Conservation (phyloP, 306 rosid genomes). For the Lathyrus oleraceus region DNA sequence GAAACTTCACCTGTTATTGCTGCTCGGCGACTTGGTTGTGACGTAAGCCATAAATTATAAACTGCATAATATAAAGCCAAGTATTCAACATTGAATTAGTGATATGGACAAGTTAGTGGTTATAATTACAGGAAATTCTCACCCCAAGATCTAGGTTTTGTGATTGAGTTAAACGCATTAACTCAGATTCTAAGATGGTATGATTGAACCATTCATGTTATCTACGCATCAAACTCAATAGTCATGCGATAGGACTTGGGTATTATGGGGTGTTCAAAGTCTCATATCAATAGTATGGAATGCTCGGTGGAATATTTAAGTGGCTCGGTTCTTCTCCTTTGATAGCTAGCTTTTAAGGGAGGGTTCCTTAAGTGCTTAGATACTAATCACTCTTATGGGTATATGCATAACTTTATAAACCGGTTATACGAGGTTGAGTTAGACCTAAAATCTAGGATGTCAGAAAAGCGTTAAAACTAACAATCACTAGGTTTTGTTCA, state of each 20-base stretch:
- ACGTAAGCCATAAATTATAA: conserved; percentile 55
- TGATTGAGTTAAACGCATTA: too few relatives aligned
- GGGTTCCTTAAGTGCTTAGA: neutral
- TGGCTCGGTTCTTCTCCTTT: neutral
- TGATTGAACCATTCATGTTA: too few relatives aligned
- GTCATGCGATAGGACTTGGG: neutral
- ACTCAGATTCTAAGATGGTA: too few relatives aligned
- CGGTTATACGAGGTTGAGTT: neutral
- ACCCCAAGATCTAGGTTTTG: too few relatives aligned
- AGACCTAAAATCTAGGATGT: neutral
- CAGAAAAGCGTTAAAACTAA: neutral
- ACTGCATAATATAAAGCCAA: conserved; percentile 14
- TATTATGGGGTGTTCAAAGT: too few relatives aligned
- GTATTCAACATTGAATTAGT: neutral
- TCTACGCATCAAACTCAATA: too few relatives aligned
- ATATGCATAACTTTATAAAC: neutral
- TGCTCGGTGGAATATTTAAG: neutral
- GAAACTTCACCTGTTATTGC: conserved; percentile 86
- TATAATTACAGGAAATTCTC: too few relatives aligned
- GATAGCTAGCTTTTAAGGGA: neutral
- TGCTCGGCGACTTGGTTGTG: conserved; percentile 70
- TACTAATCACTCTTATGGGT: neutral
- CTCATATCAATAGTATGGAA: neutral
- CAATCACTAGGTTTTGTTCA: conserved; percentile 1
- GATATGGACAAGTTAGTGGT: too few relatives aligned